These are phyloP conservation scores for Boletus subcaerulescens DNA, from an alignment of 768 basidiomycete species.

Conservation along the genomic window DNA sequence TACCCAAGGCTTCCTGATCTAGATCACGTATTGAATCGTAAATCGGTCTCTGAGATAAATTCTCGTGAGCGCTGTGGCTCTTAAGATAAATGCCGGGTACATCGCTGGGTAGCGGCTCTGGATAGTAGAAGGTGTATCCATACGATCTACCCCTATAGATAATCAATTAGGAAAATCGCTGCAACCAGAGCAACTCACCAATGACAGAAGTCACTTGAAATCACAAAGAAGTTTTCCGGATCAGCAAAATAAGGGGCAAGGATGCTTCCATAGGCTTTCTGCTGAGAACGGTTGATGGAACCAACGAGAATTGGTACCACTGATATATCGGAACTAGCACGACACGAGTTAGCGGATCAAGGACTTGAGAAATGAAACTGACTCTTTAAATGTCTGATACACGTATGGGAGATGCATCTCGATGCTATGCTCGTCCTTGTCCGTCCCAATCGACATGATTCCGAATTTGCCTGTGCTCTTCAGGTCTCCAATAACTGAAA, in stretches of 20 bases:
- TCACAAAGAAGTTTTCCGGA: conserved; percentile 80
- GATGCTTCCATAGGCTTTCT: conserved; percentile 62
- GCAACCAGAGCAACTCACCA: conserved; percentile 53
- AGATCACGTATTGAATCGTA: conserved; percentile 78
- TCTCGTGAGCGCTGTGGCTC: conserved; percentile 37
- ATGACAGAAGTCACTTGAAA: conserved; percentile 98
- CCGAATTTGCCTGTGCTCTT: conserved; percentile 48
- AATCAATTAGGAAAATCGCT: neutral
- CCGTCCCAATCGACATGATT: conserved; percentile 59
- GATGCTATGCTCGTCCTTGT: conserved; percentile 95
- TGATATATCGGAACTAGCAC: conserved; percentile 60
- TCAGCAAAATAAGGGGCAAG: conserved; percentile 78
- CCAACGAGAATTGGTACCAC: conserved; percentile 94
- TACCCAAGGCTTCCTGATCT: conserved; percentile 83
- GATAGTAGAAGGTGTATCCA: conserved; percentile 85
- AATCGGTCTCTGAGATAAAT: conserved; percentile 57
- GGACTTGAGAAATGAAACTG: conserved; percentile 13
- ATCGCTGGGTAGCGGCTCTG: conserved; percentile 50
- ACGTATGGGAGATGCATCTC: conserved; percentile 98
- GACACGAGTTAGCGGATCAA: conserved; percentile 3
- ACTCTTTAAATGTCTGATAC: conserved; percentile 82
- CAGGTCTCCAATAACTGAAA: conserved; percentile 15
- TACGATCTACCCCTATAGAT: conserved; percentile 74
- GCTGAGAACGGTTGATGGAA: conserved; percentile 55
- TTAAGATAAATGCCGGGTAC: conserved; percentile 50